A percentile compares a stretch with the other conserved stretches of the same genome.
These are phyloP conservation scores for Nothomitra cinnamomea DNA, from an alignment of 2,329 filamentous ascomycete species.

Conservation along the genomic window DNA sequence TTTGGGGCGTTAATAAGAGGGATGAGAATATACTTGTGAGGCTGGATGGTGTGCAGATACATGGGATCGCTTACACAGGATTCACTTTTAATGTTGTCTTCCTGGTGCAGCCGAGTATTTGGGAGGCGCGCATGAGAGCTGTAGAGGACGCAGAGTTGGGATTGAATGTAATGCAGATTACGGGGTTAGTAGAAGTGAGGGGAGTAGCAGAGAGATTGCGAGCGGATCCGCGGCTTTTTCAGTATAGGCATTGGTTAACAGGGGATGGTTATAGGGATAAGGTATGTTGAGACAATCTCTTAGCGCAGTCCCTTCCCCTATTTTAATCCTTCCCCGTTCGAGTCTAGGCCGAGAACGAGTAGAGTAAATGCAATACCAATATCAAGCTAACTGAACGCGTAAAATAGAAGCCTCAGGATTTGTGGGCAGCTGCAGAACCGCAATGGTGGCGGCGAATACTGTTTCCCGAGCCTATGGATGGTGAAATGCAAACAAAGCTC, in stretches of 20 bases:
- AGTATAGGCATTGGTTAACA: no score
- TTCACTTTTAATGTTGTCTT: slow-evolving; percentile 14
- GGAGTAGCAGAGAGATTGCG: not conserved
- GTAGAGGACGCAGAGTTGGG: slow-evolving; percentile 4
- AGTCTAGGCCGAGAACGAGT: no score
- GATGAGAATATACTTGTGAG: slow-evolving; percentile 11
- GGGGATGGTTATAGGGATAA: no score
- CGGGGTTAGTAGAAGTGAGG: not conserved
- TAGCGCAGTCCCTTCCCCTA: no score
- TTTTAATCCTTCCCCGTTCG: no score
- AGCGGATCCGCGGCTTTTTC: no score
- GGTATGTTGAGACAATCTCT: no score
- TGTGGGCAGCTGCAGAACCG: not conserved
- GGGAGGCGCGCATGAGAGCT: slow-evolving; percentile 7
- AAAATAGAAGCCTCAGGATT: not conserved
- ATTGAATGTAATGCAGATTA: slow-evolving; percentile 4
- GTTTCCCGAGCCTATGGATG: slow-evolving; percentile 24
- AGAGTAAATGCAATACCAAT: no score
- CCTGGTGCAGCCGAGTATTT: slow-evolving; percentile 10
- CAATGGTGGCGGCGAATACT: slow-evolving; percentile 25
- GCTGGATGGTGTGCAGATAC: slow-evolving; percentile 10
- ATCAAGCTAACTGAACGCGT: not conserved
- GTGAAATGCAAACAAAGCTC: slow-evolving; percentile 22
- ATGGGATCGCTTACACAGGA: no score
- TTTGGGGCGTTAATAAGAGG: slow-evolving; percentile 13